Conservation (phyloP, 2,329 filamentous ascomycete species). For the Furcasterigmium furcatum region DNA sequence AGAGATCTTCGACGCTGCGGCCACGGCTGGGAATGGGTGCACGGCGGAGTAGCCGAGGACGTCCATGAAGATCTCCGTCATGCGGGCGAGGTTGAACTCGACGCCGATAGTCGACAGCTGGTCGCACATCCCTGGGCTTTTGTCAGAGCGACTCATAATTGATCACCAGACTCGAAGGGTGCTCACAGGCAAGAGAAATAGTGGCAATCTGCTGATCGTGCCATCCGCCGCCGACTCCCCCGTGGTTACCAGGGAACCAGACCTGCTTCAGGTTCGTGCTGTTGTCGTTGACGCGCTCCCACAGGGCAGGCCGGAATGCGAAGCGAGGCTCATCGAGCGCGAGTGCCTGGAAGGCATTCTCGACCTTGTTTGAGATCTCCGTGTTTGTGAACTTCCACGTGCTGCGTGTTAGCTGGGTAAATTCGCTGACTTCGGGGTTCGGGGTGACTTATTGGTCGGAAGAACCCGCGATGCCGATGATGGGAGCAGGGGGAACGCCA, state of each 20-base stretch:
- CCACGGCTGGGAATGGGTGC: conserved; percentile 16
- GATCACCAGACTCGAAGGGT: background rate
- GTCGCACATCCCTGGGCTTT: conserved; percentile 16
- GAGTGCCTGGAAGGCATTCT: conserved; percentile 53
- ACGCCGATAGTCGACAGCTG: conserved; percentile 17
- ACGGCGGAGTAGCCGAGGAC: conserved; percentile 24
- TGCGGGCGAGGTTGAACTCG: conserved; percentile 16
- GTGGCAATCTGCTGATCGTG: conserved; percentile 18
- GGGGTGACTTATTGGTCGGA: conserved; percentile 24
- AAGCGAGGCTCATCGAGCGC: conserved; percentile 48
- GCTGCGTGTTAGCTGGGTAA: background rate
- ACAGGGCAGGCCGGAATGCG: conserved; percentile 23
- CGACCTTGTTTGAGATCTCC: conserved; percentile 35
- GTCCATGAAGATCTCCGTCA: conserved; percentile 13
- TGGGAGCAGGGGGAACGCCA: conserved; percentile 28
- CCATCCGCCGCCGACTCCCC: conserved; percentile 59
- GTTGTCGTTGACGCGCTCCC: conserved; percentile 16
- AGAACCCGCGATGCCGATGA: conserved; percentile 31
- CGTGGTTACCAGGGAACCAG: conserved; percentile 60
- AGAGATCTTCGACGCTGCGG: conserved; percentile 21
- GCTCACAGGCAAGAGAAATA: conserved; percentile 22
- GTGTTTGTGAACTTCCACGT: conserved; percentile 40
- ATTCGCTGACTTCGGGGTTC: background rate
- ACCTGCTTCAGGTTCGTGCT: conserved; percentile 15
- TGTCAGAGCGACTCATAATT: background rate